Conservation (phyloP, 345 rosid species). For the Populus deltoides region DNA sequence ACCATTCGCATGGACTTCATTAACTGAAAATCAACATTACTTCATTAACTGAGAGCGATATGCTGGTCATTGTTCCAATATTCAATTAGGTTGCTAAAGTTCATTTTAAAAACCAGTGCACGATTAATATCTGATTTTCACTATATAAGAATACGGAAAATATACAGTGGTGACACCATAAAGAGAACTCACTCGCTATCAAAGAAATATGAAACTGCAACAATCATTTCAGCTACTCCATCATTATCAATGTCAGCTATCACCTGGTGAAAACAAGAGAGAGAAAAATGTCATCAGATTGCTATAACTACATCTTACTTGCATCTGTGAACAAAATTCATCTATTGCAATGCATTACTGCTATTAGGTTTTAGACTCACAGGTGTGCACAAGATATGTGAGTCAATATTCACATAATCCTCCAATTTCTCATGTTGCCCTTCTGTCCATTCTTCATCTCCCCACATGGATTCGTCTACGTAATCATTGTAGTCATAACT, state of each 20-base stretch:
- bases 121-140: neutral
- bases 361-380: slow-evolving; percentile 50
- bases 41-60: neutral
- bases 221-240: slow-evolving; percentile 89
- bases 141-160: neutral
- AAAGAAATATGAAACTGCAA: slow-evolving; percentile 94
- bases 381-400: slow-evolving; percentile 92
- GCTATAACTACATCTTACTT: slow-evolving; percentile 8
- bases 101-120: neutral
- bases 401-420: slow-evolving; percentile 87
- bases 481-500: slow-evolving; percentile 90
- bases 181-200: slow-evolving; percentile 82
- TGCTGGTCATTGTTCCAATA: neutral
- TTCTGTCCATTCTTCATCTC: slow-evolving; percentile 96
- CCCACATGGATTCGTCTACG: slow-evolving; percentile 88
- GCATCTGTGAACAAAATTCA: slow-evolving; percentile 10
- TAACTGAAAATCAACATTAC: neutral
- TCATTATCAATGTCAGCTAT: slow-evolving; percentile 97
- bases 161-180: slow-evolving; percentile 5
- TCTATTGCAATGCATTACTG: neutral
- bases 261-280: slow-evolving; percentile 52
- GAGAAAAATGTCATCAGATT: slow-evolving; percentile 1
- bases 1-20: neutral
- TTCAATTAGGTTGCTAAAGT: neutral
- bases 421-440: slow-evolving; percentile 74